A percentile compares a stretch with the other conserved stretches of the same genome.
These are phyloP conservation scores for Pseudonectria foliicola DNA, from an alignment of 2,329 filamentous ascomycete species.

Conservation along the genomic window DNA sequence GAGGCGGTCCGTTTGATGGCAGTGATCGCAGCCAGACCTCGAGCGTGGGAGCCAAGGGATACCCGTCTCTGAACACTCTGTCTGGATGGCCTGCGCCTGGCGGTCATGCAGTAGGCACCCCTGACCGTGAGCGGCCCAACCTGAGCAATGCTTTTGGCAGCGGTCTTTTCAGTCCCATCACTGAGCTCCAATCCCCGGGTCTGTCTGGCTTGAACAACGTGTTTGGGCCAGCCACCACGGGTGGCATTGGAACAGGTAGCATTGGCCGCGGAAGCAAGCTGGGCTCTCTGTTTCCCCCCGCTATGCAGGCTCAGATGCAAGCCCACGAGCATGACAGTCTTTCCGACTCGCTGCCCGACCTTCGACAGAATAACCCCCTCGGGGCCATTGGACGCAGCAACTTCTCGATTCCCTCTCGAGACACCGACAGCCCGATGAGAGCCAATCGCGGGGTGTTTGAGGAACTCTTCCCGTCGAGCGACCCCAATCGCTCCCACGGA, in stretches of 20 bases:
- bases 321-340: constrained; percentile 57
- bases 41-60: constrained; percentile 73
- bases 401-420: constrained; percentile 47
- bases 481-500: constrained; percentile 25
- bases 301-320: constrained; percentile 90
- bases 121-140: constrained; percentile 55
- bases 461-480: constrained; percentile 41
- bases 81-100: constrained; percentile 55
- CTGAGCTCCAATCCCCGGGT: constrained; percentile 70
- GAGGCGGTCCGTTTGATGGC: constrained; percentile 51
- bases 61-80: constrained; percentile 53
- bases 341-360: constrained; percentile 50
- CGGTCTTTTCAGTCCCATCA: constrained; percentile 70
- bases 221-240: constrained; percentile 57
- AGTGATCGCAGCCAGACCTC: constrained; percentile 92
- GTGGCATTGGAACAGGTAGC: constrained; percentile 52
- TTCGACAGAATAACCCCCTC: constrained; percentile 55
- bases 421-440: constrained; percentile 54
- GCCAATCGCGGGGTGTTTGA: constrained; percentile 48
- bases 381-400: constrained; percentile 60
- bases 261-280: constrained; percentile 74
- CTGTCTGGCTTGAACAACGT: constrained; percentile 61
- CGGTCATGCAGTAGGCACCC: constrained; percentile 54
- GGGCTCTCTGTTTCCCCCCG: constrained; percentile 76
- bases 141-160: constrained; percentile 63